Conservation (phyloP, 805 yeast genomes). For the Saturnispora saitoi region DNA sequence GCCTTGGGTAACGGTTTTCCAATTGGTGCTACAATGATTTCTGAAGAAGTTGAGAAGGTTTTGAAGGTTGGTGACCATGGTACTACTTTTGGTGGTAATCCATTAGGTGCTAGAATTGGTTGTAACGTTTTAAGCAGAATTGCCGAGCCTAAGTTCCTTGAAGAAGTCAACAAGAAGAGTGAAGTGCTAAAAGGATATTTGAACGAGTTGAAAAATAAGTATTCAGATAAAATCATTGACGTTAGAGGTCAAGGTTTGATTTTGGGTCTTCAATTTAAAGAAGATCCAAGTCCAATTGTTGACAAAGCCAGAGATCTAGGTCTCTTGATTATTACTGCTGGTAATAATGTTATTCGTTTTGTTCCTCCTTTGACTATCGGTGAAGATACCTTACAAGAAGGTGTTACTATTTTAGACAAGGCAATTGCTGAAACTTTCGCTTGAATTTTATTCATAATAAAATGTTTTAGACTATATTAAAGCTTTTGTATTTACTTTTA, state of each 20-base stretch:
- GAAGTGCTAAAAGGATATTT: slow-evolving; percentile 45
- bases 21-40: slow-evolving; percentile 85
- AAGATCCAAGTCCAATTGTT: slow-evolving; percentile 58
- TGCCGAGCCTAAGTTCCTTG: slow-evolving; percentile 50
- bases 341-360: slow-evolving; percentile 80
- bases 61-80: slow-evolving; percentile 94
- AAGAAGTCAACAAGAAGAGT: slow-evolving; percentile 52
- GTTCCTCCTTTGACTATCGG: slow-evolving; percentile 88
- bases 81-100: slow-evolving; percentile 96
- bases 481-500: not conserved
- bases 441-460: not conserved
- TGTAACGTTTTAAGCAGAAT: slow-evolving; percentile 64
- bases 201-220: slow-evolving; percentile 40
- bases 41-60: slow-evolving; percentile 64
- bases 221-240: slow-evolving; percentile 54
- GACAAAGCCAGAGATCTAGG: slow-evolving; percentile 70
- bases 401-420: slow-evolving; percentile 58
- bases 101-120: slow-evolving; percentile 79
- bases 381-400: slow-evolving; percentile 58
- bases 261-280: slow-evolving; percentile 69
- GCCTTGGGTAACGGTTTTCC: slow-evolving; percentile 97
- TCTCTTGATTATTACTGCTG: slow-evolving; percentile 80
- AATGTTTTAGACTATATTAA: not conserved
- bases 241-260: slow-evolving; percentile 86
- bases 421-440: slow-evolving; percentile 34